These are phyloP conservation scores for Plasmodium billcollinsi DNA, from an alignment of 169 alveolate species.

Conservation along the genomic window DNA sequence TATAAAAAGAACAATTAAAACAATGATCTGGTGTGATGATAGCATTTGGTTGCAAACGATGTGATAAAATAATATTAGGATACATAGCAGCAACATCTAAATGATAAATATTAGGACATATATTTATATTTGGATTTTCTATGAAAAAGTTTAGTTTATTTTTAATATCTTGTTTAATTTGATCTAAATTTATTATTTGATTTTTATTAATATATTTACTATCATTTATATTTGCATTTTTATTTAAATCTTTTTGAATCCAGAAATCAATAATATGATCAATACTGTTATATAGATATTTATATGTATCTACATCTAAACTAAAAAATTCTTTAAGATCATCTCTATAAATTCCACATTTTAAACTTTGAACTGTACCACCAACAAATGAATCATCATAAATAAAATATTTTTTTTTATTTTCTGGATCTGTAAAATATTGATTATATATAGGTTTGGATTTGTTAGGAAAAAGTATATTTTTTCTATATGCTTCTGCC, in stretches of 20 bases:
- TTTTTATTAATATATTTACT: conserved; percentile 34
- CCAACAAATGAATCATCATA: conserved; percentile 94
- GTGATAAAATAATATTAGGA: conserved; percentile 99
- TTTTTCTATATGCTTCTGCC: conserved; percentile 97
- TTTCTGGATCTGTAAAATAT: conserved; percentile 80
- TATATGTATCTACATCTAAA: conserved; percentile 91
- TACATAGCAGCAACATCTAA: conserved; percentile 99
- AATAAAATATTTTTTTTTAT: conserved; percentile 84
- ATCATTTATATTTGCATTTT: conserved; percentile 30
- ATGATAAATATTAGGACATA: conserved; percentile 96
- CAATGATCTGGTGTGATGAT: conserved; percentile 96
- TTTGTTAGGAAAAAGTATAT: conserved; percentile 97
- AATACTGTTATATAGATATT: conserved; percentile 88
- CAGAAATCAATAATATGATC: conserved; percentile 87
- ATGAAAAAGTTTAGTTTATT: conserved; percentile 46
- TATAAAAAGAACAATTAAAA: conserved; percentile 95
- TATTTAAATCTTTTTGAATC: conserved; percentile 85
- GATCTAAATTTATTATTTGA: conserved; percentile 45
- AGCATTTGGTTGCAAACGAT: conserved; percentile 99
- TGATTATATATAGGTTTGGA: conserved; percentile 92
- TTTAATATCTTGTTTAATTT: conserved; percentile 44
- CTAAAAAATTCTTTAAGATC: conserved; percentile 96
- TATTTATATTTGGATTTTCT: conserved; percentile 75
- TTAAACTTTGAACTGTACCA: conserved; percentile 97
- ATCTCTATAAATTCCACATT: conserved; percentile 97